These are phyloP conservation scores for Batkoa obscura DNA, from an alignment of 371 early-diverging fungal genomes.

Conservation along the genomic window DNA sequence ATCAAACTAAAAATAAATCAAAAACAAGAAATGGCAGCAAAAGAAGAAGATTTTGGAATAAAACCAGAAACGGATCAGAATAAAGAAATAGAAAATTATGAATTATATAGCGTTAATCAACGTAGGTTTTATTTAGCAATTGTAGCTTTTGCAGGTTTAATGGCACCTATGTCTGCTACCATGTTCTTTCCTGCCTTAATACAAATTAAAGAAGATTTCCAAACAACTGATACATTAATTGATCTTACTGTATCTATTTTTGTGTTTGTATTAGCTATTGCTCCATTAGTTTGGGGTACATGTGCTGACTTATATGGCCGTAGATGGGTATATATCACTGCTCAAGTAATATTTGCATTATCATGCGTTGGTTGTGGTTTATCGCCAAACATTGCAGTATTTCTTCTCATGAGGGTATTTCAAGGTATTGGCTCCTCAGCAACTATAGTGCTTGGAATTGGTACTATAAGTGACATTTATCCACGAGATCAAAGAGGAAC, in stretches of 20 bases:
- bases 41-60: too few species aligned
- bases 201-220: slow-evolving; percentile 21
- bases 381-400: slow-evolving; percentile 22
- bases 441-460: slow-evolving; percentile 50
- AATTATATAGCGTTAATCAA: not conserved
- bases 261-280: slow-evolving; percentile 30
- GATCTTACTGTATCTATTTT: slow-evolving; percentile 32
- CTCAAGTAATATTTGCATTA: slow-evolving; percentile 27
- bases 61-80: too few species aligned
- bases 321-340: slow-evolving; percentile 34
- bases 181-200: slow-evolving; percentile 27
- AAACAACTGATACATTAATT: slow-evolving; percentile 22
- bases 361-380: slow-evolving; percentile 45
- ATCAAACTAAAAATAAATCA: too few species aligned
- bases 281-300: slow-evolving; percentile 45
- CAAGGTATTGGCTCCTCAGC: slow-evolving; percentile 54
- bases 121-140: not conserved
- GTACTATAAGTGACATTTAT: slow-evolving; percentile 34
- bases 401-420: slow-evolving; percentile 36
- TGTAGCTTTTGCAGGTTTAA: slow-evolving; percentile 6
- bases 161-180: slow-evolving; percentile 9
- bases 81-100: not conserved
- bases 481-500: slow-evolving; percentile 20
- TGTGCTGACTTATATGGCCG: slow-evolving; percentile 44
- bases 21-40: too few species aligned